Conservation (phyloP, 371 early-diverging fungal species). For the Mortierella sp. region DNA sequence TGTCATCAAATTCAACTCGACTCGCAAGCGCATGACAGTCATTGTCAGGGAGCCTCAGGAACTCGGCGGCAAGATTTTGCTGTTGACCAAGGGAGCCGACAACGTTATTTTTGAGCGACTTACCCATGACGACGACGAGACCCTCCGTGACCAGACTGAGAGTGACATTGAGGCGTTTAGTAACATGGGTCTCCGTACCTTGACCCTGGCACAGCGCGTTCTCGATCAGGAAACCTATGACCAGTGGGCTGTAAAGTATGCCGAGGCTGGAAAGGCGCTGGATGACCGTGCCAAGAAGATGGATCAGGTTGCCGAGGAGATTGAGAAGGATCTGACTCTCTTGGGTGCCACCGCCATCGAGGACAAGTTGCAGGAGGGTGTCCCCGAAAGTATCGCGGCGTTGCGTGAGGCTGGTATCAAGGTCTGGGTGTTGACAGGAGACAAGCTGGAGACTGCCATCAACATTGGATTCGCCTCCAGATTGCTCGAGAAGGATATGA, state of each 20-base stretch:
- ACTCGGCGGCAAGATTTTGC: constrained; percentile 81
- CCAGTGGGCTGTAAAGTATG: constrained; percentile 77
- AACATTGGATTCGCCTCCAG: constrained; percentile 95
- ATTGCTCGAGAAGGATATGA: constrained; percentile 81
- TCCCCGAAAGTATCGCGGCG: constrained; percentile 91
- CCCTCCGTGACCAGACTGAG: constrained; percentile 67
- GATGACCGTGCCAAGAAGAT: constrained; percentile 83
- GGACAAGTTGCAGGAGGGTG: constrained; percentile 98
- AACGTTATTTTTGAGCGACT: constrained; percentile 90
- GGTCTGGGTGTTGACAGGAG: constrained; percentile 99
- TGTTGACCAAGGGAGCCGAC: constrained; percentile 98
- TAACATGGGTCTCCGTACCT: constrained; percentile 84
- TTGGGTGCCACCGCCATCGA: constrained; percentile 98
- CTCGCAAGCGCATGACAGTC: constrained; percentile 96
- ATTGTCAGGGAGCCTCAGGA: constrained; percentile 85
- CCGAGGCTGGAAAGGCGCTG: constrained; percentile 79
- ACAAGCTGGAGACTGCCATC: constrained; percentile 99
- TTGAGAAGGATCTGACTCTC: constrained; percentile 86
- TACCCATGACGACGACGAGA: constrained; percentile 58
- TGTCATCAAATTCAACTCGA: constrained; percentile 92
- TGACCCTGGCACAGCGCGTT: constrained; percentile 86
- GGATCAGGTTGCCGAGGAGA: constrained; percentile 78
- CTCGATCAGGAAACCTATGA: constrained; percentile 79
- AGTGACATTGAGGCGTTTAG: constrained; percentile 72
- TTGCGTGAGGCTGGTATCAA: constrained; percentile 94